phyloP scores from a whole-genome alignment of 2,329 filamentous ascomycete species.

The Neoscytalidium dimidiatum region DNA sequence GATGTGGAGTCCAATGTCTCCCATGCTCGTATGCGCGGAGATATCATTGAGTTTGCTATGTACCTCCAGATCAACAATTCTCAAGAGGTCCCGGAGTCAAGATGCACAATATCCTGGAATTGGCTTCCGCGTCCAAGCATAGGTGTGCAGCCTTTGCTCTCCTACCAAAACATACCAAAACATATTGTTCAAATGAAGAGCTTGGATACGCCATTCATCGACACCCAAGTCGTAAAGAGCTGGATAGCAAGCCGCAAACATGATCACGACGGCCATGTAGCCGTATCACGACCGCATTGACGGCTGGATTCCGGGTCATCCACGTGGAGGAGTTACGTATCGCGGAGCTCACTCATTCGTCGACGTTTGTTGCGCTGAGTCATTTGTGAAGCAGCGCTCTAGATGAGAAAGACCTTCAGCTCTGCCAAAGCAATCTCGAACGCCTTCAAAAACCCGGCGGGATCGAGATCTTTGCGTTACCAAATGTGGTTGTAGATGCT shows the following conservation, averaged over 20 bases:
- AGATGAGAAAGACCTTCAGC: slow-evolving; percentile 9
- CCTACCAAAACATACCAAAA: background rate
- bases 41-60: background rate
- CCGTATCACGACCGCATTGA: background rate
- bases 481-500: slow-evolving; percentile 17
- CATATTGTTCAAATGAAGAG: background rate
- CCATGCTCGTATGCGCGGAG: background rate
- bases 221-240: background rate
- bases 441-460: background rate
- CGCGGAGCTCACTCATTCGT: background rate
- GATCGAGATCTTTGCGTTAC: background rate
- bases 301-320: background rate
- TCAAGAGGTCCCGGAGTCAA: background rate
- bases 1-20: background rate
- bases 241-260: background rate
- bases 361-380: slow-evolving; percentile 21
- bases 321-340: background rate
- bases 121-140: background rate
- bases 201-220: background rate
- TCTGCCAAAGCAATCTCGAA: background rate
- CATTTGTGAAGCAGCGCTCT: slow-evolving; percentile 19
- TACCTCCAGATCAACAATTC: background rate
- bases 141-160: background rate
- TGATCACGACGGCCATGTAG: background rate
- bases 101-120: rapidly evolving